Percentiles rank a stretch among this genome's conserved stretches.
Evolutionary conservation across 2,329 filamentous ascomycete species (phyloP).

Genomic region (Coniella lustricola): DNA sequence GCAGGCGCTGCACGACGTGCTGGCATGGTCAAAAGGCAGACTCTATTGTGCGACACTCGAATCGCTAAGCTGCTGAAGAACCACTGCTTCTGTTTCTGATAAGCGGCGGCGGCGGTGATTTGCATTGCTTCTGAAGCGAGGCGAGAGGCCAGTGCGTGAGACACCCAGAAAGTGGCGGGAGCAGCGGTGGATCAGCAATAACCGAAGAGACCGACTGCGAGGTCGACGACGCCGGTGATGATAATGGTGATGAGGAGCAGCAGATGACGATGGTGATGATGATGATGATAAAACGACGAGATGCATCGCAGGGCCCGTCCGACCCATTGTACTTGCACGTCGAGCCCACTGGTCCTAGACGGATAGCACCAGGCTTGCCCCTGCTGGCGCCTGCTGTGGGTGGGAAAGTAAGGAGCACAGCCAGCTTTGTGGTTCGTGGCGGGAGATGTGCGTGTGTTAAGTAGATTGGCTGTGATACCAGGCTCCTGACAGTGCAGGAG

Average conservation of each 20-base stretch:
- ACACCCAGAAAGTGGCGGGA: neutral
- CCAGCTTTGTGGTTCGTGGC: too few species aligned
- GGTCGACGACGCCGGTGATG: neutral
- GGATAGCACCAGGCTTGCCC: neutral
- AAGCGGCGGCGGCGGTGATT: neutral
- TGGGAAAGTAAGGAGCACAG: neutral
- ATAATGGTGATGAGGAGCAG: neutral
- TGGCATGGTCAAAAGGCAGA: neutral
- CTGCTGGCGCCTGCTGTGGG: neutral
- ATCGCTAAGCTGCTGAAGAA: too few species aligned
- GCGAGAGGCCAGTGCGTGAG: neutral
- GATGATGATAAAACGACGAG: neutral
- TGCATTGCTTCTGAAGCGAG: neutral
- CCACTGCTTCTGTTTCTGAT: too few species aligned
- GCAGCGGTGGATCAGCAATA: neutral
- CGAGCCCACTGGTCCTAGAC: too few species aligned
- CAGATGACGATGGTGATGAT: neutral
- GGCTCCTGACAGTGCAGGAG: neutral
- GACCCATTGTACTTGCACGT: too few species aligned
- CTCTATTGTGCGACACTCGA: too few species aligned
- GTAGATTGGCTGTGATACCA: neutral
- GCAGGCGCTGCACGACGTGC: too few species aligned
- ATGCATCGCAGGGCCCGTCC: too few species aligned
- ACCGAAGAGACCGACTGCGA: neutral
- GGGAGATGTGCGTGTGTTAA: neutral